Percentiles rank a stretch among this genome's conserved stretches.
phyloP scores from a whole-genome alignment of 2,329 filamentous ascomycete species.

The Colletotrichum karsti region DNA sequence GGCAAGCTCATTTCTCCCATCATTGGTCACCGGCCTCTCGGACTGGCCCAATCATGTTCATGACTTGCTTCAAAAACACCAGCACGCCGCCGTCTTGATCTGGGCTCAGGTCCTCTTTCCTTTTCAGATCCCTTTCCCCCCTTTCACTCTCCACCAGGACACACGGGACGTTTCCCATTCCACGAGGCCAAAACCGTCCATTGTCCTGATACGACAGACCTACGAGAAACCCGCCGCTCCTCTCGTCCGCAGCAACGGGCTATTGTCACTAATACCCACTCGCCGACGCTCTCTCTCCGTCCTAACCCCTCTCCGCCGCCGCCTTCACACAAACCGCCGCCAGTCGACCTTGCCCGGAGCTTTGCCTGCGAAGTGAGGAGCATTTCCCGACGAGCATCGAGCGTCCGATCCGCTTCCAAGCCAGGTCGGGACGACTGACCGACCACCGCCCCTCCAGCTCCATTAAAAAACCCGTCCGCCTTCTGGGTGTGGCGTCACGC shows the following conservation, averaged over 20 bases:
- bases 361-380: neutral
- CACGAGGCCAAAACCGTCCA: neutral
- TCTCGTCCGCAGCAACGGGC: neutral
- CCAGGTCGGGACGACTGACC: conserved; percentile 11
- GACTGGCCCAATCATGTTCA: conserved; percentile 54
- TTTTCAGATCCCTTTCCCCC: conserved; percentile 43
- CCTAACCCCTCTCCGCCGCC: neutral
- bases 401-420: neutral
- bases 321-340: neutral
- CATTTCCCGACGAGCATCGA: conserved; percentile 3
- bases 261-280: neutral
- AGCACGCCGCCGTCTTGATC: conserved; percentile 51
- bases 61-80: conserved; percentile 45
- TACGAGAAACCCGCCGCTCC: neutral
- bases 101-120: conserved; percentile 33
- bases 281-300: neutral
- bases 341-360: conserved; percentile 11
- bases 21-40: conserved; percentile 49
- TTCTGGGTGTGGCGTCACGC: conserved; percentile 14
- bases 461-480: conserved; percentile 12
- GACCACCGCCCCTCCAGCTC: conserved; percentile 4
- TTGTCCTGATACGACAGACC: neutral
- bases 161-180: conserved; percentile 16
- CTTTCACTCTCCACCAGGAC: conserved; percentile 33
- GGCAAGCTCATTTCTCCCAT: conserved; percentile 39